phyloP scores from a whole-genome alignment of 768 basidiomycete genomes.

The Boletus subparvulus region DNA sequence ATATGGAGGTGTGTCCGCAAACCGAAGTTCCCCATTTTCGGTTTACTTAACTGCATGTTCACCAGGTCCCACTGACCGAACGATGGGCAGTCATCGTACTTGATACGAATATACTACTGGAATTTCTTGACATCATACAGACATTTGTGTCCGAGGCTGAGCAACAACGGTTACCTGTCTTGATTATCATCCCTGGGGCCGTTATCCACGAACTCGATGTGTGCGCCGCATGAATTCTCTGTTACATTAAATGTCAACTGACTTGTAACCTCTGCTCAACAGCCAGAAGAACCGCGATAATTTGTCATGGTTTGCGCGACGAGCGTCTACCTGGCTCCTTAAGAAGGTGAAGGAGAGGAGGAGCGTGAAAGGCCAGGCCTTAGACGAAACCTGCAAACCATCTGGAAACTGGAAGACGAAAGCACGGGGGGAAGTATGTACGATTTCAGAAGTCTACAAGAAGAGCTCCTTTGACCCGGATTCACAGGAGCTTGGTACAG shows the following conservation, averaged over 20 bases:
- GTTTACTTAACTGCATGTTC: not conserved
- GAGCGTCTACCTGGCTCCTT: constrained; percentile 68
- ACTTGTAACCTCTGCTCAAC: not conserved
- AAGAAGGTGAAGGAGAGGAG: constrained; percentile 57
- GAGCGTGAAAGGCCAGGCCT: constrained; percentile 58
- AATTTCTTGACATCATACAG: constrained; percentile 61
- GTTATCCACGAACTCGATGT: constrained; percentile 79
- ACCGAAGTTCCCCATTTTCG: not conserved
- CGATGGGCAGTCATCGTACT: constrained; percentile 54
- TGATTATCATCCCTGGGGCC: constrained; percentile 68
- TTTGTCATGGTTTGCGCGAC: constrained; percentile 64
- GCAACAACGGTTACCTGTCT: constrained; percentile 44
- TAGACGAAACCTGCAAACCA: constrained; percentile 59
- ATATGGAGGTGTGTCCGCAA: constrained; percentile 60
- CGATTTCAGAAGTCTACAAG: not conserved
- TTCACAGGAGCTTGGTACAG: constrained; percentile 26
- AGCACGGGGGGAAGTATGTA: constrained; percentile 43
- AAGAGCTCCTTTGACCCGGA: not conserved
- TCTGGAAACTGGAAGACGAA: constrained; percentile 61
- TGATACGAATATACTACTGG: constrained; percentile 79
- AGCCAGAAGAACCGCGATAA: constrained; percentile 43
- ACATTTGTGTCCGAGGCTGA: constrained; percentile 66
- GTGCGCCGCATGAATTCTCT: constrained; percentile 37
- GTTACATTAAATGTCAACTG: not conserved
- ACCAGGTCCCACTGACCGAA: constrained; percentile 41